A percentile compares a stretch with the other conserved stretches of the same genome.
Evolutionary conservation across 192 early-diverging fungal species (phyloP).

Genomic region (Backusella mclennaniae): DNA sequence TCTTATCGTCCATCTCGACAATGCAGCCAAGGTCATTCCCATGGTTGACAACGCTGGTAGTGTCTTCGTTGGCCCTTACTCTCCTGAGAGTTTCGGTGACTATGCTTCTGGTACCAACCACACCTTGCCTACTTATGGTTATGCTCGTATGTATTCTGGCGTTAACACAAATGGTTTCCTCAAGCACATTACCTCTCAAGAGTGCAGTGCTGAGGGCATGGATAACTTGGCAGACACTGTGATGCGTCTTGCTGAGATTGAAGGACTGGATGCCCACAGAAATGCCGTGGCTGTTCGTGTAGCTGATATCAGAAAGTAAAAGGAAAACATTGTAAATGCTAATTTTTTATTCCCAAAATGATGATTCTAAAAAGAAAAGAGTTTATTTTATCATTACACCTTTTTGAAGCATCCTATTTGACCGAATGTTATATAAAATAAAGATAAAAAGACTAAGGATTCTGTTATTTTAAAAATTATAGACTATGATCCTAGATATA

Average conservation of each 20-base stretch:
- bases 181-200: constrained; percentile 97
- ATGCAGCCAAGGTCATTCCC: constrained; percentile 63
- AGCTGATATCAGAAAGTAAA: constrained; percentile 51
- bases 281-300: constrained; percentile 96
- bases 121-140: constrained; percentile 98
- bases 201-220: constrained; percentile 85
- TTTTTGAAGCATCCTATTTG: no score
- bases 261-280: constrained; percentile 95
- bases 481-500: no score
- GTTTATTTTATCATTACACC: no score
- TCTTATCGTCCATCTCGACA: constrained; percentile 89
- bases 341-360: not conserved
- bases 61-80: constrained; percentile 96
- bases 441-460: not conserved
- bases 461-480: not conserved
- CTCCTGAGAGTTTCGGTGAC: constrained; percentile 97
- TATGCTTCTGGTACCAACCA: constrained; percentile 99
- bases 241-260: constrained; percentile 92
- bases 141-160: constrained; percentile 97
- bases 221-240: constrained; percentile 84
- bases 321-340: not conserved
- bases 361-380: no score
- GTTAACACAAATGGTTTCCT: constrained; percentile 96
- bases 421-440: not conserved
- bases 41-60: constrained; percentile 88